A percentile compares a stretch with the other conserved stretches of the same genome.
These are phyloP conservation scores for Geranium rotundifolium DNA, from an alignment of 345 rosid species.

Conservation along the genomic window DNA sequence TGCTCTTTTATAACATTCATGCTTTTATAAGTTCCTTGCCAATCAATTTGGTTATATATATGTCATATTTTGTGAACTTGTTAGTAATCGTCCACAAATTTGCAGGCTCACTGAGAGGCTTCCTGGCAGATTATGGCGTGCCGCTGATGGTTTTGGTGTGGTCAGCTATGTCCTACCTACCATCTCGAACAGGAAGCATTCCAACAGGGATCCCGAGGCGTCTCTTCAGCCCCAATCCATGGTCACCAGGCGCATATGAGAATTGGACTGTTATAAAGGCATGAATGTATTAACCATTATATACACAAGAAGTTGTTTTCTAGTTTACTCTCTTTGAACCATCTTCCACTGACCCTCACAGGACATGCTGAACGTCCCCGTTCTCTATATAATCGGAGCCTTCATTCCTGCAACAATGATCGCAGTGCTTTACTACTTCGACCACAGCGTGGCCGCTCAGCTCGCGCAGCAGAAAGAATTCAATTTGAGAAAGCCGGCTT, in stretches of 20 bases:
- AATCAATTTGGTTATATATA: no score
- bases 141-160: constrained; percentile 86
- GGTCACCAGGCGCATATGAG: constrained; percentile 83
- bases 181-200: constrained; percentile 33
- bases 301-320: constrained; percentile 5
- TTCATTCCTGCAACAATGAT: constrained; percentile 92
- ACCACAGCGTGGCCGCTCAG: constrained; percentile 89
- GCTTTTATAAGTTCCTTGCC: no score
- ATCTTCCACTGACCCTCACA: constrained; percentile 15
- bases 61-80: no score
- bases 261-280: constrained; percentile 88
- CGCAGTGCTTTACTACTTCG: no score
- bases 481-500: constrained; percentile 77
- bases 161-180: constrained; percentile 71
- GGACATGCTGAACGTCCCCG: constrained; percentile 81
- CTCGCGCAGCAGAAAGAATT: constrained; percentile 91
- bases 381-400: constrained; percentile 68
- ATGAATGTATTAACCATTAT: constrained; percentile 1
- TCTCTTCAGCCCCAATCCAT: constrained; percentile 92
- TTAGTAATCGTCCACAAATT: no score
- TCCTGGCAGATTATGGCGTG: constrained; percentile 85
- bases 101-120: constrained; percentile 66
- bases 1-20: no score
- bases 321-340: constrained; percentile 5
- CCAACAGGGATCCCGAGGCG: constrained; percentile 88